phyloP scores from a whole-genome alignment of 371 early-diverging fungal species.

The Zychaea mexicana region DNA sequence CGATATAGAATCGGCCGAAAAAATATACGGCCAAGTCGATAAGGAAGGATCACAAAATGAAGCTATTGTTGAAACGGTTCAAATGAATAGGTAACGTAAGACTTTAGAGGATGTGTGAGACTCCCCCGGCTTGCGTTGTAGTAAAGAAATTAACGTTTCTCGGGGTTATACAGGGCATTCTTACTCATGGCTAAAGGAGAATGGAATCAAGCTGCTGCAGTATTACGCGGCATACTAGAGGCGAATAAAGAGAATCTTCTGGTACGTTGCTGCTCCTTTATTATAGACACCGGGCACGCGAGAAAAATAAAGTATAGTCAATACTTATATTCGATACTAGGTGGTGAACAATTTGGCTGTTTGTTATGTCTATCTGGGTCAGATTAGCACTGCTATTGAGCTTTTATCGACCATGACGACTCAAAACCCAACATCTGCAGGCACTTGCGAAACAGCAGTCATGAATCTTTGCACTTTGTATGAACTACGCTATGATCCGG shows the following conservation, averaged over 20 bases:
- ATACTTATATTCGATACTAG: constrained; percentile 22
- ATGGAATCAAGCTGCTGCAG: constrained; percentile 51
- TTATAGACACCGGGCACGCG: no score
- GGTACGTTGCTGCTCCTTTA: constrained; percentile 25
- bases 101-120: no score
- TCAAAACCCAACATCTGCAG: constrained; percentile 46
- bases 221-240: constrained; percentile 44
- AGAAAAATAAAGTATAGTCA: no score
- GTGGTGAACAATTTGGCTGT: constrained; percentile 60
- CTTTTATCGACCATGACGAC: constrained; percentile 27
- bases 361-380: constrained; percentile 60
- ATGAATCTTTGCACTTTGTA: constrained; percentile 64
- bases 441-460: constrained; percentile 56
- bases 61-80: constrained; percentile 38
- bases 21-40: constrained; percentile 42
- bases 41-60: constrained; percentile 16
- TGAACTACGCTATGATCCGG: constrained; percentile 58
- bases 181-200: constrained; percentile 54
- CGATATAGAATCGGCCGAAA: constrained; percentile 45
- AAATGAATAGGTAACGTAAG: constrained; percentile 52
- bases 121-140: no score
- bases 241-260: constrained; percentile 53
- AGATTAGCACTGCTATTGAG: constrained; percentile 41
- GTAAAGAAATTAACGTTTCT: background rate
- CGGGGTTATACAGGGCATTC: constrained; percentile 51